Conservation (phyloP, 495 filamentous ascomycete genomes). For the Trichoderma reesei region DNA sequence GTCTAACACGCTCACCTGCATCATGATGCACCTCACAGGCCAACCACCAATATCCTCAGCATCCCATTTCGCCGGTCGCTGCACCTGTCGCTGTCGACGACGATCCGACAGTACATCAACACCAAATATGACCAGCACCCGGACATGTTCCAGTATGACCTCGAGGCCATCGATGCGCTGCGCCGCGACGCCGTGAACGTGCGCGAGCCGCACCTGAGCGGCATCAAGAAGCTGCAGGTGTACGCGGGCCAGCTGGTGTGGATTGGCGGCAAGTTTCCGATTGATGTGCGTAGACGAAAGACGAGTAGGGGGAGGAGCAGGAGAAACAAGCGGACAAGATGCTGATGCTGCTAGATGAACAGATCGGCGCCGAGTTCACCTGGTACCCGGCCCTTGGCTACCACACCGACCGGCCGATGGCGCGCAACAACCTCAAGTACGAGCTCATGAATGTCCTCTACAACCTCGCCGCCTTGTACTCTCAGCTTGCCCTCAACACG, state of each 20-base stretch:
- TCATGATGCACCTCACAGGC: too few relatives aligned
- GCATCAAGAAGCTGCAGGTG: slow-evolving; percentile 71
- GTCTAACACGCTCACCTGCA: neutral
- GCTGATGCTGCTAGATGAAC: slow-evolving; percentile 17
- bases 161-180: slow-evolving; percentile 75
- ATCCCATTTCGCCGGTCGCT: slow-evolving; percentile 84
- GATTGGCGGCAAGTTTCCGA: slow-evolving; percentile 91
- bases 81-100: slow-evolving; percentile 60
- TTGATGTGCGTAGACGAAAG: slow-evolving; percentile 58
- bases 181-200: slow-evolving; percentile 76
- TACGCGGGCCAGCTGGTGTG: slow-evolving; percentile 92
- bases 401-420: slow-evolving; percentile 68
- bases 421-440: slow-evolving; percentile 88
- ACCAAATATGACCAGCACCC: slow-evolving; percentile 99
- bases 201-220: slow-evolving; percentile 81
- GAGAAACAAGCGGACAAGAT: neutral
- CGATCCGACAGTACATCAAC: slow-evolving; percentile 93
- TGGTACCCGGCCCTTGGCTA: slow-evolving; percentile 95
- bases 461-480: slow-evolving; percentile 88
- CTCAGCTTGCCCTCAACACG: slow-evolving; percentile 73
- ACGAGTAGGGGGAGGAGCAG: neutral
- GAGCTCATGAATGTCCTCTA: slow-evolving; percentile 90
- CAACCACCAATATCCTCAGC: slow-evolving; percentile 34
- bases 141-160: slow-evolving; percentile 88
- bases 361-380: slow-evolving; percentile 91